Evolutionary conservation across 345 rosid genomes (phyloP), one percentile per base, ranked within the genome.

Genomic region (Conringia planisiliqua): DNA sequence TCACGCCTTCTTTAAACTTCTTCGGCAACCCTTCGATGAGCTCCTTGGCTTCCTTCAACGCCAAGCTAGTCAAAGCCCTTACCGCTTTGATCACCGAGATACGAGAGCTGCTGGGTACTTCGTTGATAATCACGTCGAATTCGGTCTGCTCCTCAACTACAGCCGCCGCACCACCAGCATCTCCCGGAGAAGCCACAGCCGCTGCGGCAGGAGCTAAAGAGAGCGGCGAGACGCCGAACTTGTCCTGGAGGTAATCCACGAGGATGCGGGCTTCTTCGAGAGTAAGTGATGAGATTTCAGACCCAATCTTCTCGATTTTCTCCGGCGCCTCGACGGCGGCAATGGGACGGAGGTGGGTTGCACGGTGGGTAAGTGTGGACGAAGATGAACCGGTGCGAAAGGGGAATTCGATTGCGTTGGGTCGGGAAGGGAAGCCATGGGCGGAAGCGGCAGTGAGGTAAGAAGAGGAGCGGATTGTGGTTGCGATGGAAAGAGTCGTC

Each of bases 11-110:
- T 46, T 88, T 93, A 12, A 93, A 87, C 81, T 90, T 93, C 90
- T 90, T 90, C 0, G 98, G 98, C 72, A 93, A 78, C 1, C 96
- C 96, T 72, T 90, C 97, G 13, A 90, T 87, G 30, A 93, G 77
- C 2, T 90, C 98, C 48, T 93, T 90, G 1, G 98, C 97, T 65
- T 93, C 98, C 80, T 93, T 90, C 79, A 93, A 79, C 0, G 92
- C 93, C 90, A 93, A 80, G 81, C 69, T 90, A 26, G 97, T 89
- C 80, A 85, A 52, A 17, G 78, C 86, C 87, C 96, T 84, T 11
- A 90, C 92, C 7, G 96, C 85, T 80, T 93, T 90, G 47, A 93
- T 93, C 80, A 88, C 98, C 8, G 87, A 77, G 3, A 93, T 90
- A 81, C 97, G 92, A 0, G 82, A 80, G 62, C 71, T 88, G 63